phyloP scores from a whole-genome alignment of 768 basidiomycete species.

The Termitomyces sp. region DNA sequence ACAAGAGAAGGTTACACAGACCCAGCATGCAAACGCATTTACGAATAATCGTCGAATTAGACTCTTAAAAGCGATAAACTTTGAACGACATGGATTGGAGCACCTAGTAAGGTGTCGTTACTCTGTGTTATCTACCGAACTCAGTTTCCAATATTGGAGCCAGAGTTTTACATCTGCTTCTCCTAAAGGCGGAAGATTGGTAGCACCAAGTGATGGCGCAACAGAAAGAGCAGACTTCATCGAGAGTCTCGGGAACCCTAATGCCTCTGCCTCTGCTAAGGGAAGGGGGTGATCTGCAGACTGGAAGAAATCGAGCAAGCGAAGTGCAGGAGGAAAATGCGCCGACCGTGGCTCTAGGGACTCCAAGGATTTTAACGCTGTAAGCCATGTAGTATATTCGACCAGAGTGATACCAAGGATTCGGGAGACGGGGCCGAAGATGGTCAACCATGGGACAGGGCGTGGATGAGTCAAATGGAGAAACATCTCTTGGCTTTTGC shows the following conservation, averaged over 20 bases:
- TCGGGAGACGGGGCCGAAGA: slow-evolving; percentile 18
- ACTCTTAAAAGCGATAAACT: neutral
- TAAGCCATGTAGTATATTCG: slow-evolving; percentile 30
- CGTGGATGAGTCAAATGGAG: neutral
- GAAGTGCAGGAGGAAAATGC: slow-evolving; percentile 23
- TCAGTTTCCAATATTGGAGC: neutral
- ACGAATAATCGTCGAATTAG: neutral
- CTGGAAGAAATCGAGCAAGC: slow-evolving; percentile 29
- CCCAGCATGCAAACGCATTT: neutral
- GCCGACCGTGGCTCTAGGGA: neutral
- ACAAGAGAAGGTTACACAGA: no score
- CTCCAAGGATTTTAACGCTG: slow-evolving; percentile 21
- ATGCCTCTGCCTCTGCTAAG: slow-evolving; percentile 21
- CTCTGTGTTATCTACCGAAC: neutral
- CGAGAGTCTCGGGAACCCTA: neutral
- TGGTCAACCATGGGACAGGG: neutral
- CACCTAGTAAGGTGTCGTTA: neutral
- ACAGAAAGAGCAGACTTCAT: neutral
- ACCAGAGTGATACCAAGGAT: slow-evolving; percentile 28
- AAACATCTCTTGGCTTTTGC: neutral
- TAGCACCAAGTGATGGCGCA: neutral
- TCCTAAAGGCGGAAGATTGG: neutral
- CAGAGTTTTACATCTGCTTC: neutral
- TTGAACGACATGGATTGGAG: neutral
- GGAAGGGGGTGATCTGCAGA: slow-evolving; percentile 15